phyloP scores from a whole-genome alignment of 495 filamentous ascomycete species.

The Extremus antarcticus region DNA sequence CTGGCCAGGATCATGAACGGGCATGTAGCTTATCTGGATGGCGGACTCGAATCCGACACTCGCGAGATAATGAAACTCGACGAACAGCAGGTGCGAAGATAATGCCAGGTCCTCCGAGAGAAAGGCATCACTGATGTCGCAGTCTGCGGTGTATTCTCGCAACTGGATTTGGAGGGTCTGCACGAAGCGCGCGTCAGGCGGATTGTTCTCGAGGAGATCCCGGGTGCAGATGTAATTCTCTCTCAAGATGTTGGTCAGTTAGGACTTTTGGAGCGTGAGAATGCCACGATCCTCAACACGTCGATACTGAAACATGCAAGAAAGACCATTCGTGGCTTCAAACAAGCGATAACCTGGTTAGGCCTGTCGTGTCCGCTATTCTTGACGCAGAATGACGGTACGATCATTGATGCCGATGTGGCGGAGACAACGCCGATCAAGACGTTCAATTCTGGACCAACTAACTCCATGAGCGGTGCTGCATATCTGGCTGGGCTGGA shows the following conservation, averaged over 20 bases:
- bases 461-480: conserved; percentile 43
- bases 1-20: conserved; percentile 34
- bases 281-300: conserved; percentile 44
- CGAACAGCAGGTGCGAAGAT: conserved; percentile 34
- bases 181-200: conserved; percentile 40
- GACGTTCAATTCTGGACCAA: conserved; percentile 43
- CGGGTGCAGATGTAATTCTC: conserved; percentile 36
- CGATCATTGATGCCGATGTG: conserved; percentile 33
- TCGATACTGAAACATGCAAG: conserved; percentile 37
- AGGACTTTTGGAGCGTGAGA: conserved; percentile 42
- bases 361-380: conserved; percentile 37
- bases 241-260: conserved; percentile 38
- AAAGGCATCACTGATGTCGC: conserved; percentile 42
- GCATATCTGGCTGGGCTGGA: conserved; percentile 28
- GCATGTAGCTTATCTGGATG: conserved; percentile 35
- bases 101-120: conserved; percentile 34
- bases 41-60: conserved; percentile 43
- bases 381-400: conserved; percentile 45
- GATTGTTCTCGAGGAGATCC: conserved; percentile 36
- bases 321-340: conserved; percentile 36
- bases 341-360: conserved; percentile 33
- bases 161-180: conserved; percentile 39
- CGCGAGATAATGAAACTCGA: conserved; percentile 37
- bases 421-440: conserved; percentile 39
- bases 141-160: conserved; percentile 47